Base-by-base conservation (phyloP, 2,329 filamentous ascomycete species). In the Camillea tinctor region DNA sequence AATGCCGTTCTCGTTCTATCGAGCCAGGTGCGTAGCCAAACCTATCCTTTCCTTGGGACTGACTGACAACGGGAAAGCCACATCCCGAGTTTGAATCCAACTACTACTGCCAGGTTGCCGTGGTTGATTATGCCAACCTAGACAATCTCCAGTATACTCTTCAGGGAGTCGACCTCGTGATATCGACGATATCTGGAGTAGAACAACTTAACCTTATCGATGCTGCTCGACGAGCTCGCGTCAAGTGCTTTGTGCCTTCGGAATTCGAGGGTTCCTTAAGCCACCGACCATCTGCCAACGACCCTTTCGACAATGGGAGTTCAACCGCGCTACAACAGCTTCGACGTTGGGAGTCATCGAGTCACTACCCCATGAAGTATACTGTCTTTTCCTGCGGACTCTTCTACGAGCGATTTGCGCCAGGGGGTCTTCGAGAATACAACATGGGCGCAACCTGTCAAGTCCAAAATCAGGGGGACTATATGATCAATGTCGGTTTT, bases 301-400 rank as follows among this genome's bases (percentile, higher is more conserved):
- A 89, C 59, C 81, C 85, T 1, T 76, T 91, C 22, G 87, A 91
- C 71, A 84, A 84, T 52, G 83, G 82, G 20, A 84, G 83, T 21
- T 76, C 78, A 11, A 77, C 79, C n/a, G 87, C 87, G 1, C 76
- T 88, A 5, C 60, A 58, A n/a, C 66, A 68, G 52, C 70, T 74
- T 52, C 78, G 81, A 53, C 79, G 85, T 54, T 87, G 84, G 72
- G 74, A 78, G 15, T 71, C 76, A 4, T 75, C 77, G 2, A 71
- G 67, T 50, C 75, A 77, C 1, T 74, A 80, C 60, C 75, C 78
- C 51, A 90, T 93, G 77, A 81, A 83, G 50, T 90, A 83, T 62
- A 92, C 89, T 0, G 79, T 87, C 23, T 92, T 93, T 73, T 84
- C 87, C 0, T 93, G 90, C 66, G 90, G 90, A 20, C 75, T 92